Conservation (phyloP, 768 basidiomycete species). For the Rubroboletus pulcherrimus region DNA sequence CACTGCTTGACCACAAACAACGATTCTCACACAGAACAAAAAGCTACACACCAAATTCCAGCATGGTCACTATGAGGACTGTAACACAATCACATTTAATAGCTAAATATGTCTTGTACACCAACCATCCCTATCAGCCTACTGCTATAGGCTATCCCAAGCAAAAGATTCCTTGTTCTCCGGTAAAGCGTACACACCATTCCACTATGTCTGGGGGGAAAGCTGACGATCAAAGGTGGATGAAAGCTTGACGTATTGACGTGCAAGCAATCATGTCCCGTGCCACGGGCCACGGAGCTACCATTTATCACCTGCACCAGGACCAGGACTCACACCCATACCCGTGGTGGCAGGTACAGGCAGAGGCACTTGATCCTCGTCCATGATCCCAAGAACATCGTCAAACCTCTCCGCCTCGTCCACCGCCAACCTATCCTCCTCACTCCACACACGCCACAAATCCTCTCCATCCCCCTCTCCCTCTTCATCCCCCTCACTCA, state of each 20-base stretch:
- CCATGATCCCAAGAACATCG: conserved; percentile 32
- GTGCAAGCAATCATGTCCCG: neutral
- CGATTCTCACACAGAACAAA: too few species aligned
- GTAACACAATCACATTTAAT: too few species aligned
- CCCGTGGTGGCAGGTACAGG: conserved; percentile 1
- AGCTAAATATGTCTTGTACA: neutral
- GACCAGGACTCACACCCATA: neutral
- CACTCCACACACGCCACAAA: conserved; percentile 24
- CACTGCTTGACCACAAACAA: too few species aligned
- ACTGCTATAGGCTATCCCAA: neutral
- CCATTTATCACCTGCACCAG: neutral
- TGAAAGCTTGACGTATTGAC: neutral
- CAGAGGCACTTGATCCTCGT: conserved; percentile 29
- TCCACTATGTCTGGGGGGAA: neutral
- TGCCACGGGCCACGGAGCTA: neutral
- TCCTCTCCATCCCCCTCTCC: conserved; percentile 15
- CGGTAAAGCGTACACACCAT: neutral
- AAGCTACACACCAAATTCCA: too few species aligned
- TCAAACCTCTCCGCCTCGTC: conserved; percentile 33
- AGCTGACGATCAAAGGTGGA: neutral
- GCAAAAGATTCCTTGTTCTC: neutral
- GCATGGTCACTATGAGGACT: too few species aligned
- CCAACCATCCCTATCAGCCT: neutral
- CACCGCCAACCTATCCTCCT: conserved; percentile 29
- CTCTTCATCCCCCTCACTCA: neutral